Percentiles rank a stretch among this genome's conserved stretches.
Evolutionary conservation across 306 rosid genomes (phyloP).

Genomic region (Glycine soja): DNA sequence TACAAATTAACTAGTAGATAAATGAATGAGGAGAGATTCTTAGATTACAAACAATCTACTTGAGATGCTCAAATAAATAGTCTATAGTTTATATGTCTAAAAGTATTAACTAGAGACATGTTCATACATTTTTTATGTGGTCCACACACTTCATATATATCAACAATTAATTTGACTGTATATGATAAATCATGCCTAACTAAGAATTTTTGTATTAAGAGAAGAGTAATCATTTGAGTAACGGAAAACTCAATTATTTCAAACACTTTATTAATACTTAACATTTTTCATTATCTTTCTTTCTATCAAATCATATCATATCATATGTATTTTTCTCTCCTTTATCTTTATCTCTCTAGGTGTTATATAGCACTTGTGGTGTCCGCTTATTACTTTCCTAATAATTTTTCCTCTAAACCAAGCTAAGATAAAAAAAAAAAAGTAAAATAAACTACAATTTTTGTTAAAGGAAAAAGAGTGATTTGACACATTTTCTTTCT

Average conservation of each 20-base stretch:
- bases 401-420: not conserved
- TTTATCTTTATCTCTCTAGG: too few relatives aligned
- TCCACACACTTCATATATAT: too few relatives aligned
- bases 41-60: not conserved
- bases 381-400: too few relatives aligned
- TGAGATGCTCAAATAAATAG: not conserved
- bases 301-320: too few relatives aligned
- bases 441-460: not conserved
- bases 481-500: too few relatives aligned
- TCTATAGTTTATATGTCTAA: not conserved
- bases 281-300: too few relatives aligned
- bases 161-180: not conserved
- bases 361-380: too few relatives aligned
- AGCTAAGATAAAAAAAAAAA: not conserved
- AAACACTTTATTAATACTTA: too few relatives aligned
- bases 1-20: not conserved
- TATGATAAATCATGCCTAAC: not conserved
- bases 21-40: not conserved
- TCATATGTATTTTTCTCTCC: too few relatives aligned
- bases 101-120: not conserved
- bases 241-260: too few relatives aligned
- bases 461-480: too few relatives aligned
- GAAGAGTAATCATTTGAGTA: not conserved
- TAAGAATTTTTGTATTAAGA: not conserved
- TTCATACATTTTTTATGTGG: not conserved